A percentile compares a stretch with the other conserved stretches of the same genome.
Conservation (phyloP, 106 monocot species). For the Phalaenopsis aphrodite region DNA sequence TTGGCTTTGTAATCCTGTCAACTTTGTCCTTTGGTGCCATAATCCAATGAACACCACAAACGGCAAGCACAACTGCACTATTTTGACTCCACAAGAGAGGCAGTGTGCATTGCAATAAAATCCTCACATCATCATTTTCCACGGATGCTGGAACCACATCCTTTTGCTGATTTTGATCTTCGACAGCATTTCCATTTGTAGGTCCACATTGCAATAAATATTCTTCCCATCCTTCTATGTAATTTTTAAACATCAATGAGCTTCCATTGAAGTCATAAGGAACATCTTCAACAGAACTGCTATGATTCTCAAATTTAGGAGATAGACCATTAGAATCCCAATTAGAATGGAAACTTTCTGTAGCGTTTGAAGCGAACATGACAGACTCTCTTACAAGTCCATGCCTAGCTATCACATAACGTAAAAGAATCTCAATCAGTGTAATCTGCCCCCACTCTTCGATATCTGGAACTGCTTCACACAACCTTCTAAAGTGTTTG, state of each 20-base stretch:
- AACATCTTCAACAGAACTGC: neutral
- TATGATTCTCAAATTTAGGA: constrained; percentile 10
- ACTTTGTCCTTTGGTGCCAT: constrained; percentile 56
- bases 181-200: constrained; percentile 10
- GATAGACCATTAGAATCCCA: constrained; percentile 5
- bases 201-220: constrained; percentile 13
- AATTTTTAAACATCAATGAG: constrained; percentile 44
- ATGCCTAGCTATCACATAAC: constrained; percentile 79
- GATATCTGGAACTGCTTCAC: constrained; percentile 85
- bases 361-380: constrained; percentile 27
- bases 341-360: constrained; percentile 5
- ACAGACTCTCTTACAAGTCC: constrained; percentile 75
- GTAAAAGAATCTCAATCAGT: constrained; percentile 73
- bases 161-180: neutral
- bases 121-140: constrained; percentile 64
- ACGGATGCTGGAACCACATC: constrained; percentile 20
- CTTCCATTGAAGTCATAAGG: constrained; percentile 18
- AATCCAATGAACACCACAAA: constrained; percentile 91
- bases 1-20: constrained; percentile 66
- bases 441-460: constrained; percentile 96
- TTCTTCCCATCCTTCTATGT: constrained; percentile 54
- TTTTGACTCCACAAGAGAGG: constrained; percentile 98
- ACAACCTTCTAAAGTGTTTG: constrained; percentile 63
- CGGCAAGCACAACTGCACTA: constrained; percentile 86
- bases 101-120: constrained; percentile 72